A percentile compares a stretch with the other conserved stretches of the same genome.
Conservation (phyloP, 140 eudicot genomes). For the Ambrosia hybrid region DNA sequence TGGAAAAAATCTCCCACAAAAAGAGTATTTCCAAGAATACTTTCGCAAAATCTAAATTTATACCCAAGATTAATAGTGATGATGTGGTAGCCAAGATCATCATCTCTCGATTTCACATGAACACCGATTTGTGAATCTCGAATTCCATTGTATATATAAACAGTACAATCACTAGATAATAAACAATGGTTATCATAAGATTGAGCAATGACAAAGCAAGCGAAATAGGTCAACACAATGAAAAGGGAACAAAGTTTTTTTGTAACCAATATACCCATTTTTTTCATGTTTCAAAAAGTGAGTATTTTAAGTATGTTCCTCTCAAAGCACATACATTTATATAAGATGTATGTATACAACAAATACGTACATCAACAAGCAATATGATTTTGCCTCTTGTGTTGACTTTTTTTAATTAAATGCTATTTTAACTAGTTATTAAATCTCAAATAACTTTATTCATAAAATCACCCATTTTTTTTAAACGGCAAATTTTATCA, state of each 20-base stretch:
- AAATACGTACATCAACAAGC: no score
- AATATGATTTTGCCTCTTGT: no score
- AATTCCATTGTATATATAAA: constrained; percentile 12
- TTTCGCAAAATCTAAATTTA: background rate
- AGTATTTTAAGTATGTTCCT: background rate
- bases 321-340: background rate
- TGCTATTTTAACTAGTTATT: no score
- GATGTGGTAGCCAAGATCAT: constrained; percentile 16
- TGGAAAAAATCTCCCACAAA: background rate
- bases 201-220: background rate
- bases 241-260: background rate
- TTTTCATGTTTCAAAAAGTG: background rate
- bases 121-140: background rate
- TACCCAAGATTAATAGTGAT: constrained; percentile 5
- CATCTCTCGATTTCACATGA: background rate
- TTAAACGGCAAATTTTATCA: no score
- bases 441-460: no score
- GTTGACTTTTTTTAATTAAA: no score
- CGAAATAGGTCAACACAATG: background rate
- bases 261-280: background rate
- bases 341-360: background rate
- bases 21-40: background rate
- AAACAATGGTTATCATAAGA: background rate
- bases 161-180: background rate
- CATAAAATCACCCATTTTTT: no score